phyloP scores from a whole-genome alignment of 176 grass and related monocot genomes.

The Musa beccarii region DNA sequence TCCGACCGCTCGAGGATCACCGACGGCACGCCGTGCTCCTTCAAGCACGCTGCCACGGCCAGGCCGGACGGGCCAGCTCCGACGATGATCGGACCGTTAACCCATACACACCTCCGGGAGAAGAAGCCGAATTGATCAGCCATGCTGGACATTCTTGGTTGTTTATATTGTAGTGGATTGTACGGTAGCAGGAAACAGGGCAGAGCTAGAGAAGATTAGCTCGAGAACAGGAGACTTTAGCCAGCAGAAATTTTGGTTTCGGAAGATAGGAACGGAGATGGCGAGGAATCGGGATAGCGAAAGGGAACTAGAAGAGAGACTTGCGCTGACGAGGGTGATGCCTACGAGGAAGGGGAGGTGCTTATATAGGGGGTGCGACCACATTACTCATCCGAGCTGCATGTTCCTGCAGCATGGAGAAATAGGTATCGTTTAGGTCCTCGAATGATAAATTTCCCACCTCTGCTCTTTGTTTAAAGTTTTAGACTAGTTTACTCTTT shows the following conservation, averaged over 20 bases:
- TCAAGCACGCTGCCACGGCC: background rate
- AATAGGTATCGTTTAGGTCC: no score
- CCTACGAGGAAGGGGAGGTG: background rate
- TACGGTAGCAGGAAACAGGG: background rate
- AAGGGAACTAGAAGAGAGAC: background rate
- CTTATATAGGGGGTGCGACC: background rate
- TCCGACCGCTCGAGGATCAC: conserved; percentile 4
- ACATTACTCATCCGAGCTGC: no score
- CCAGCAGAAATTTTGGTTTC: no score
- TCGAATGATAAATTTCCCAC: no score
- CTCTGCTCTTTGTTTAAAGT: no score
- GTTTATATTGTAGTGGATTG: background rate
- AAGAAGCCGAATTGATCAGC: background rate
- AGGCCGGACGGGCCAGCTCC: conserved; percentile 1
- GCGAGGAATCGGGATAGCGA: background rate
- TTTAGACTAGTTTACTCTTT: no score
- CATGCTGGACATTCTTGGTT: background rate
- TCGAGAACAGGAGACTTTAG: no score
- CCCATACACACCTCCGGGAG: background rate
- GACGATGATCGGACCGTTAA: conserved; percentile 4
- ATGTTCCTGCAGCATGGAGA: no score
- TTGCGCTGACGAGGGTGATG: background rate
- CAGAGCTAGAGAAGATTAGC: no score
- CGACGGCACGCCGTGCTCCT: background rate
- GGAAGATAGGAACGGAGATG: background rate